These are phyloP conservation scores for Blastocystis sp. DNA, from an alignment of 352 stramenopile species.

Conservation along the genomic window DNA sequence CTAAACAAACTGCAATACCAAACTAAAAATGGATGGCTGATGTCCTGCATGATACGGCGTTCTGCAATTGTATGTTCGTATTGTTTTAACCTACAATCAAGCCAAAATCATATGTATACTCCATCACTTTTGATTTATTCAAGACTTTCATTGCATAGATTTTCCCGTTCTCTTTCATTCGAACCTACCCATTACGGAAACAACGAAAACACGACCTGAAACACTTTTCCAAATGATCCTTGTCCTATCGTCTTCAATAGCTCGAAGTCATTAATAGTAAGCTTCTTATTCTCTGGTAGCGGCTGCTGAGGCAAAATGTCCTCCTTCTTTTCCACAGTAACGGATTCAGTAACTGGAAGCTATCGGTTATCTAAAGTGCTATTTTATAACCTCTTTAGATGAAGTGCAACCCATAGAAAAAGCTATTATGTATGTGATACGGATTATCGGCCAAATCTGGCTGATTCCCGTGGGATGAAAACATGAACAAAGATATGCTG, in stretches of 20 bases:
- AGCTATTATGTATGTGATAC: neutral
- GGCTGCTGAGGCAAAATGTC: neutral
- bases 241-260: constrained; percentile 82
- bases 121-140: constrained; percentile 82
- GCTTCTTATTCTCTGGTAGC: constrained; percentile 67
- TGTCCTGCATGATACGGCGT: constrained; percentile 74
- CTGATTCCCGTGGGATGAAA: neutral
- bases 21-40: constrained; percentile 82
- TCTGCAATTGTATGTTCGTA: constrained; percentile 76
- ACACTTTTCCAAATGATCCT: constrained; percentile 81
- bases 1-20: constrained; percentile 44
- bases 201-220: constrained; percentile 37
- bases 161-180: constrained; percentile 81
- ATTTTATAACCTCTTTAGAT: too few species aligned
- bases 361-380: too few species aligned
- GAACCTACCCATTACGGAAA: constrained; percentile 74
- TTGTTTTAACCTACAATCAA: constrained; percentile 82
- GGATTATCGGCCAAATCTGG: neutral
- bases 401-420: neutral
- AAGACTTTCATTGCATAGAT: constrained; percentile 91
- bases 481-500: neutral
- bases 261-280: constrained; percentile 80
- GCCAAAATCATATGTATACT: constrained; percentile 69
- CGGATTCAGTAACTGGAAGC: too few species aligned
- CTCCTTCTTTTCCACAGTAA: neutral